phyloP scores from a whole-genome alignment of 2,329 filamentous ascomycete species.

The Sarocladiaceae sp. region DNA sequence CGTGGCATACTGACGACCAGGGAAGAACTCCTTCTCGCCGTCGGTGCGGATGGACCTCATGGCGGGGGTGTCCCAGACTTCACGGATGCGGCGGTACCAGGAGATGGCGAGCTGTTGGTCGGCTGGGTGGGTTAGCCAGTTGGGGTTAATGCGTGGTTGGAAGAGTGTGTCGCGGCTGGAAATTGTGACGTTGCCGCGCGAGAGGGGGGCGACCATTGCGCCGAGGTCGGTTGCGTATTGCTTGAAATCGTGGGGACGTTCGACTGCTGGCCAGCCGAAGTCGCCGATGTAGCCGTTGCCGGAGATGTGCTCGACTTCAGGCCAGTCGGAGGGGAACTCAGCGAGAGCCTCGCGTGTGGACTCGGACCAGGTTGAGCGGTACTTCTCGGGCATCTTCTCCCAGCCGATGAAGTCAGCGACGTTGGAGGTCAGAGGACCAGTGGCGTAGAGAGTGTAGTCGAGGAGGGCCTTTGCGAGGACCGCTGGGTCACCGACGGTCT shows the following conservation, averaged over 20 bases:
- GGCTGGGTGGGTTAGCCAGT: constrained; percentile 36
- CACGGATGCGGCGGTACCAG: constrained; percentile 34
- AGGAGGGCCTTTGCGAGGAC: constrained; percentile 15
- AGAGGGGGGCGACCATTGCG: constrained; percentile 28
- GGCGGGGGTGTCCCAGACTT: constrained; percentile 24
- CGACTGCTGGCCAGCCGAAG: constrained; percentile 13
- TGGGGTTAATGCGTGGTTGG: constrained; percentile 37
- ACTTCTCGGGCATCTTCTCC: constrained; percentile 20
- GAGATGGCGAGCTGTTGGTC: constrained; percentile 41
- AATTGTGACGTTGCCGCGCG: constrained; percentile 37
- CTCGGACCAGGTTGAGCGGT: constrained; percentile 14
- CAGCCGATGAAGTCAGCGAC: constrained; percentile 19
- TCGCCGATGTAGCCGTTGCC: constrained; percentile 17
- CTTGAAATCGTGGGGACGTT: constrained; percentile 12
- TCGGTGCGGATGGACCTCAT: constrained; percentile 22
- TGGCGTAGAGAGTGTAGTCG: constrained; percentile 14
- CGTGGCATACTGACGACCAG: constrained; percentile 27
- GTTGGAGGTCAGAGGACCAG: constrained; percentile 19
- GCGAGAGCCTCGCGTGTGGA: constrained; percentile 14
- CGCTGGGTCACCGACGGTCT: constrained; percentile 15
- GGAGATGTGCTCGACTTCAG: constrained; percentile 17
- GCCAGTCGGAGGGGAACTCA: constrained; percentile 16
- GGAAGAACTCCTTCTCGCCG: constrained; percentile 36
- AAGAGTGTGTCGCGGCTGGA: constrained; percentile 23
- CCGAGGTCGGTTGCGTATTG: constrained; percentile 14